phyloP scores from a whole-genome alignment of 306 rosid species.

The Trichosanthes truncata region DNA sequence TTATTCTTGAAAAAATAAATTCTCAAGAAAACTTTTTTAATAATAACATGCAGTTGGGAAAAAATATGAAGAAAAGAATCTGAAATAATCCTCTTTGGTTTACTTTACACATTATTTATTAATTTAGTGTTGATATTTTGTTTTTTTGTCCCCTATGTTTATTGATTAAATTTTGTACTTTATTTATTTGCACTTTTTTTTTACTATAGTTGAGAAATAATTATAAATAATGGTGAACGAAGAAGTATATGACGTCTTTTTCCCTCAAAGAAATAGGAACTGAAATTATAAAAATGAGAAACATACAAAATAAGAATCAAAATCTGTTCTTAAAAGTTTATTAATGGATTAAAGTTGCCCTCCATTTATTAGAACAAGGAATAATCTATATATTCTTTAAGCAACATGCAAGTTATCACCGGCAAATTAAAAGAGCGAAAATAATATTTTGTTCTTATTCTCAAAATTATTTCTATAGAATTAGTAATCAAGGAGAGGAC shows the following conservation, averaged over 20 bases:
- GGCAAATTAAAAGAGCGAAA: neutral
- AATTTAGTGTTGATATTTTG: neutral
- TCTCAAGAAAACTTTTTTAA: neutral
- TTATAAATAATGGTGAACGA: neutral
- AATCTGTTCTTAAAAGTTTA: neutral
- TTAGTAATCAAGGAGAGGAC: too few relatives aligned
- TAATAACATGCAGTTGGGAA: neutral
- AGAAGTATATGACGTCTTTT: neutral
- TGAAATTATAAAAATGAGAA: neutral
- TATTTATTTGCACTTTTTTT: too few relatives aligned
- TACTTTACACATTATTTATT: neutral
- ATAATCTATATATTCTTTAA: neutral
- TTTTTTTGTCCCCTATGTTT: neutral
- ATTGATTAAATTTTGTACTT: too few relatives aligned
- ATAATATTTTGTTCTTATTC: too few relatives aligned
- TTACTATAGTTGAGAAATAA: neutral
- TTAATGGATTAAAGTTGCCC: neutral
- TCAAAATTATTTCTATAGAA: too few relatives aligned
- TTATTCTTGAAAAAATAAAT: neutral
- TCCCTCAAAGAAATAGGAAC: neutral
- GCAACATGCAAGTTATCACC: neutral
- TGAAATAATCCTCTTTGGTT: neutral
- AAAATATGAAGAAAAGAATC: neutral
- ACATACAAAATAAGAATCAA: neutral
- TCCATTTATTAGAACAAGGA: neutral